Base-by-base conservation (phyloP, 495 filamentous ascomycete genomes). In the Jackrogersella multiformis region DNA sequence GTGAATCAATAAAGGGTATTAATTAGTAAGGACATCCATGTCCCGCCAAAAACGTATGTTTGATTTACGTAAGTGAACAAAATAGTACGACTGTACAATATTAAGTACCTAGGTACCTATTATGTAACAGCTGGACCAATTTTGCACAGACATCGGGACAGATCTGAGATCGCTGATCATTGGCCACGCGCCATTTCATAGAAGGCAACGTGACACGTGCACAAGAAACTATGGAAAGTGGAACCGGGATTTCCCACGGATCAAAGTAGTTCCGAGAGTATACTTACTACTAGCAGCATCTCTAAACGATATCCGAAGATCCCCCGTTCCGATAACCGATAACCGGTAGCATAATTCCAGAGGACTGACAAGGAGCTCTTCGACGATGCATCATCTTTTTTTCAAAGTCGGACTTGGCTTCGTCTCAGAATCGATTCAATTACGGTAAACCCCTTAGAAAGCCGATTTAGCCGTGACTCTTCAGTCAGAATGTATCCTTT, bases 361-460 rank as follows among this genome's bases (percentile, higher is more conserved):
- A 52, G 56, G 32, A 48, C 36, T 45, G 20, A 28, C 24, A 18
- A 58, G 59, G 66, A 69, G 49, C 66, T 57, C 21, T 54, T 15
- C 24, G 32, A 58, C 45, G 61, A 61, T 54, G 61, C 62, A 54
- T 62, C 49, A 30, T 35, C 44, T 20, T 49, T 57, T 59, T 62
- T 66, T 21, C 39, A 52, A 51, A 62, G 62, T 62, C 49, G 52
- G 63, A 66, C 68, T 58, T 62, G 68, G 68, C 42, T 32, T 59
- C 63, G 68, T 70, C 68, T 70, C 68, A 70, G 68, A 66, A 62
- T 70, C 62, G 28, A 41, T 55, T 66, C 52, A 62, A 56, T 70
- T 59, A 45, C 53, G 68, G 68, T 63, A 63, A 54, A 39, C 56
- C 62, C 56, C 44, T 55, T 54, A 60, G 34, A 58, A 66, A 57